phyloP scores from a whole-genome alignment of 257 asterid species.

The Marsdenia floribunda region DNA sequence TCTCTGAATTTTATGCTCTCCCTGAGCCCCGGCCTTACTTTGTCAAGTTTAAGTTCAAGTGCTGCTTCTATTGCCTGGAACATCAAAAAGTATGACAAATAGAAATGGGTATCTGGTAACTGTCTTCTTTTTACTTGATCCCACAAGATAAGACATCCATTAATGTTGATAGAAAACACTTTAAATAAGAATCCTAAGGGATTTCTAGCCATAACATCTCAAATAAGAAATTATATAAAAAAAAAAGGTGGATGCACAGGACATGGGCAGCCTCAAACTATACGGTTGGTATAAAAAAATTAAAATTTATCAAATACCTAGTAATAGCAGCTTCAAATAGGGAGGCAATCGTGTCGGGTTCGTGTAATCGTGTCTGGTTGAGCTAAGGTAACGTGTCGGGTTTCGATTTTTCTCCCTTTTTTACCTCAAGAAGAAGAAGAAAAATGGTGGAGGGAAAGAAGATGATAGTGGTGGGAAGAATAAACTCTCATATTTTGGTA shows the following conservation, averaged over 20 bases:
- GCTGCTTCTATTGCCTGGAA: slow-evolving; percentile 97
- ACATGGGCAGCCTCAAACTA: not conserved
- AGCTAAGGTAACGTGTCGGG: no score
- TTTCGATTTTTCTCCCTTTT: no score
- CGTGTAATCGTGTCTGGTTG: no score
- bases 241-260: not conserved
- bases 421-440: no score
- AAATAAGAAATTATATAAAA: not conserved
- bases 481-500: no score
- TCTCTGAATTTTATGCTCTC: slow-evolving; percentile 95
- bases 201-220: not conserved
- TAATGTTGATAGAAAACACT: not conserved
- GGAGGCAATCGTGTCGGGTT: no score
- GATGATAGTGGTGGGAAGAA: no score
- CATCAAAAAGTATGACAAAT: not conserved
- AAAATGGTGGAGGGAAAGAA: no score
- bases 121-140: not conserved
- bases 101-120: not conserved
- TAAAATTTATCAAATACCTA: slow-evolving; percentile 40
- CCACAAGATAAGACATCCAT: not conserved
- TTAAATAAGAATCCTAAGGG: not conserved
- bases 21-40: slow-evolving; percentile 98
- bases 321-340: slow-evolving; percentile 97
- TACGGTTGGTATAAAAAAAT: not conserved
- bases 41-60: slow-evolving; percentile 70